These are phyloP conservation scores for Lactarius quietus DNA, from an alignment of 768 basidiomycete genomes.

Conservation along the genomic window DNA sequence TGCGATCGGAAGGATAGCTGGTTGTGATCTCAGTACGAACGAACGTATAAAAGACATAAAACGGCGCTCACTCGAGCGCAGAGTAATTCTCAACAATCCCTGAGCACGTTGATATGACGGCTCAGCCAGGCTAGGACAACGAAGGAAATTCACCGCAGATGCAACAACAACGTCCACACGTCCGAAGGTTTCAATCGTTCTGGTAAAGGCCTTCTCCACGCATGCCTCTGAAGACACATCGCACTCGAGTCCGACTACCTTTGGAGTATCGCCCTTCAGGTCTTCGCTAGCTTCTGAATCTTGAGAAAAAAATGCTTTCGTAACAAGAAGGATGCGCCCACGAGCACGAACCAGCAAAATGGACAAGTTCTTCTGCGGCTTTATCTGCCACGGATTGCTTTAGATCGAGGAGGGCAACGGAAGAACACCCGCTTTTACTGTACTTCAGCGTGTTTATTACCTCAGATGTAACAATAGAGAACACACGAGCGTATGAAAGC, in stretches of 20 bases:
- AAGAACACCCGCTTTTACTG: conserved; percentile 65
- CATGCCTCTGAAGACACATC: conserved; percentile 82
- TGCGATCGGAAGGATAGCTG: conserved; percentile 83
- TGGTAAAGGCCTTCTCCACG: conserved; percentile 68
- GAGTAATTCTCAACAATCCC: conserved; percentile 87
- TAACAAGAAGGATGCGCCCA: conserved; percentile 30
- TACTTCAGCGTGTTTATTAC: neutral
- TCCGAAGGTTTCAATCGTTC: conserved; percentile 61
- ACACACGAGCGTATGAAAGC: conserved; percentile 84
- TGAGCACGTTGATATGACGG: conserved; percentile 30
- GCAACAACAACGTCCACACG: conserved; percentile 82
- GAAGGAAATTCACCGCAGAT: conserved; percentile 65
- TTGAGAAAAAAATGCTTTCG: conserved; percentile 31
- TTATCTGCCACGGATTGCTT: conserved; percentile 60
- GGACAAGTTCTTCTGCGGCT: conserved; percentile 66
- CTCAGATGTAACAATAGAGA: conserved; percentile 16
- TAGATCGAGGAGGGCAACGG: conserved; percentile 79
- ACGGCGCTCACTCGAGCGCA: conserved; percentile 64
- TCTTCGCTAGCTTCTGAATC: conserved; percentile 50
- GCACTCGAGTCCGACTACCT: conserved; percentile 74
- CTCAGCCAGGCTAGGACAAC: neutral
- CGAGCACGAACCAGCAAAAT: conserved; percentile 44
- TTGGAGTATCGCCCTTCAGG: conserved; percentile 51
- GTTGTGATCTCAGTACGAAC: conserved; percentile 5
- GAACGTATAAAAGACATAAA: neutral